These are phyloP conservation scores for Neurospora sp. DNA, from an alignment of 495 filamentous ascomycete species.

Conservation along the genomic window DNA sequence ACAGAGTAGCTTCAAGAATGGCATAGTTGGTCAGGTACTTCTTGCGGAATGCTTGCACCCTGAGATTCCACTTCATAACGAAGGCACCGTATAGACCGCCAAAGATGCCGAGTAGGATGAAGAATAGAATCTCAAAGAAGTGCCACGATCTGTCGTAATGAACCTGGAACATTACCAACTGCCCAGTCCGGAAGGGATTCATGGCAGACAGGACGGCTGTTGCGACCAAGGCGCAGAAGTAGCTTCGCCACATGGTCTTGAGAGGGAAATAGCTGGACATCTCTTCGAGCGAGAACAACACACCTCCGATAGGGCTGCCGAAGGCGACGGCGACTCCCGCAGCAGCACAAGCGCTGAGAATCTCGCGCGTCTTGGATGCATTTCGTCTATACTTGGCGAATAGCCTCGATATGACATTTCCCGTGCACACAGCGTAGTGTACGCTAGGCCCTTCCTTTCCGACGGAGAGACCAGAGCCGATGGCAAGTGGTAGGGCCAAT, in stretches of 20 bases:
- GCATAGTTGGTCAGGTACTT: constrained; percentile 82
- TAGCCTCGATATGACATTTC: constrained; percentile 88
- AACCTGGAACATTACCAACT: constrained; percentile 99
- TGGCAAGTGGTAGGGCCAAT: constrained; percentile 79
- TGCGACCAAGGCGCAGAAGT: constrained; percentile 94
- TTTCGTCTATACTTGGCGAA: constrained; percentile 91
- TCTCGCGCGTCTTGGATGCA: constrained; percentile 90
- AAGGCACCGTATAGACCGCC: constrained; percentile 94
- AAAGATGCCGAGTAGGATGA: constrained; percentile 82
- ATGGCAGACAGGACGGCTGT: constrained; percentile 90
- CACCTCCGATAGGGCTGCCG: constrained; percentile 92
- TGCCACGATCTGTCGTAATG: constrained; percentile 95
- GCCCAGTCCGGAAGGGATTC: constrained; percentile 97
- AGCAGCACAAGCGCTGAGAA: constrained; percentile 86
- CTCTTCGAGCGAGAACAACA: constrained; percentile 94
- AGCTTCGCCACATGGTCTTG: constrained; percentile 96
- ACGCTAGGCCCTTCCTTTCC: constrained; percentile 98
- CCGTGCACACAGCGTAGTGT: constrained; percentile 95
- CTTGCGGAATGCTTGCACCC: constrained; percentile 86
- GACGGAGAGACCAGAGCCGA: constrained; percentile 88
- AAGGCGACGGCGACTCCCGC: constrained; percentile 96
- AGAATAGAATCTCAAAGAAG: constrained; percentile 93
- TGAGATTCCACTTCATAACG: constrained; percentile 97
- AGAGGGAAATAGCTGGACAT: constrained; percentile 97
- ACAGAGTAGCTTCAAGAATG: constrained; percentile 74